Percentiles rank a stretch among this genome's conserved stretches.
Evolutionary conservation across 345 rosid genomes (phyloP).

Genomic region (Conringia planisiliqua): DNA sequence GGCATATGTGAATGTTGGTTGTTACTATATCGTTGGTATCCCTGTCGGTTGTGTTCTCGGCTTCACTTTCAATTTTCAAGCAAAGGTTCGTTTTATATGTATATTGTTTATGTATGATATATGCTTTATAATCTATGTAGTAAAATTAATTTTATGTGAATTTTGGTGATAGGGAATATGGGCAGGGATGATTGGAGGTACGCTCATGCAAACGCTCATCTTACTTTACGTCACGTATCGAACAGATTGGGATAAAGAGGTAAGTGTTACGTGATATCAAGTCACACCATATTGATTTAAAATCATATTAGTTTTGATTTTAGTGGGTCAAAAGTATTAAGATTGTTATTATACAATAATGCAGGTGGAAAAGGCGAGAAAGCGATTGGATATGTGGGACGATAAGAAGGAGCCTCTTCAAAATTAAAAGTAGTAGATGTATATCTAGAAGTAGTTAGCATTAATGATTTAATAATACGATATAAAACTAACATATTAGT

Average conservation of each 20-base stretch:
- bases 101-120: background rate
- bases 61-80: constrained; percentile 44
- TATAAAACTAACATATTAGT: too few species aligned
- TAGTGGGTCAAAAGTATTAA: background rate
- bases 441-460: too few species aligned
- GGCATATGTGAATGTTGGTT: constrained; percentile 58
- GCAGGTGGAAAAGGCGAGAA: constrained; percentile 60
- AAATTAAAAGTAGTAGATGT: background rate
- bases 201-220: constrained; percentile 50
- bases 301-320: background rate
- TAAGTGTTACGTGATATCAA: background rate
- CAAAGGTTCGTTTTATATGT: constrained; percentile 36
- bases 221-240: constrained; percentile 45
- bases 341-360: background rate
- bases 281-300: background rate
- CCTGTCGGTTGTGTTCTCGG: constrained; percentile 60
- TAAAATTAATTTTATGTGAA: background rate
- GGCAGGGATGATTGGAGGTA: constrained; percentile 71
- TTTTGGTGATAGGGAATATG: constrained; percentile 45
- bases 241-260: constrained; percentile 64
- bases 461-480: too few species aligned
- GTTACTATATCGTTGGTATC: constrained; percentile 55
- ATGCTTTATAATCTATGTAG: background rate
- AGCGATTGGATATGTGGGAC: constrained; percentile 59
- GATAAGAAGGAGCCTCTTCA: constrained; percentile 36